Percentiles rank a stretch among this genome's conserved stretches.
These are phyloP conservation scores for Aegilops bicornis DNA, from an alignment of 176 grass and related monocot genomes.

Conservation along the genomic window DNA sequence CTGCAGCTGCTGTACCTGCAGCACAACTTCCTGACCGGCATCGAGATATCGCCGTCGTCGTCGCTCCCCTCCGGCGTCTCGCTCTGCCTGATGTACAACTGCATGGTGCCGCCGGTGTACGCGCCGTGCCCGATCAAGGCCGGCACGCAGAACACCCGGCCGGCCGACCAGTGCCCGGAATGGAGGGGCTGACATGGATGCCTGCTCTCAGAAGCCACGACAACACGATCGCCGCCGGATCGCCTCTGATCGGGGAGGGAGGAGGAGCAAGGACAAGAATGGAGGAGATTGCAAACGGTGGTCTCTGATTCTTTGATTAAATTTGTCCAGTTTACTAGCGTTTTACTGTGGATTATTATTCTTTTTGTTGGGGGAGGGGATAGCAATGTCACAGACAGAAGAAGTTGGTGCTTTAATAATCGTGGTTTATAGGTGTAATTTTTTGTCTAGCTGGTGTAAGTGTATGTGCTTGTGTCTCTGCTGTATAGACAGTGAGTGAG, in stretches of 20 bases:
- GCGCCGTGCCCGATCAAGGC: constrained; percentile 96
- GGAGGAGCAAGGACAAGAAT: neutral
- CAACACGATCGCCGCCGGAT: constrained; percentile 19
- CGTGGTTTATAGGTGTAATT: constrained; percentile 39
- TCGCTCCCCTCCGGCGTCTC: constrained; percentile 70
- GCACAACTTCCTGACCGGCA: constrained; percentile 92
- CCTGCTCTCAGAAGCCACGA: neutral
- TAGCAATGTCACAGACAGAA: constrained; percentile 30
- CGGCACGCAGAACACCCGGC: constrained; percentile 78
- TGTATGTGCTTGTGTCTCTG: constrained; percentile 44
- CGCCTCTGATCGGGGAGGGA: constrained; percentile 37
- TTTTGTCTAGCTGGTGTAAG: constrained; percentile 35
- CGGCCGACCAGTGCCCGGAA: constrained; percentile 87
- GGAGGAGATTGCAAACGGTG: constrained; percentile 28
- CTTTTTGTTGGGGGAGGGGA: constrained; percentile 37
- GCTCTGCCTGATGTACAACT: constrained; percentile 95
- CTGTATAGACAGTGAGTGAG: constrained; percentile 43
- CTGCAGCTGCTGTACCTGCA: constrained; percentile 92
- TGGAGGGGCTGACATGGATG: constrained; percentile 54
- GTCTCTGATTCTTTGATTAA: constrained; percentile 84
- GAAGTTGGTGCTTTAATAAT: constrained; percentile 43
- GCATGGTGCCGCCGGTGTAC: constrained; percentile 89
- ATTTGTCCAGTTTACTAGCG: constrained; percentile 57
- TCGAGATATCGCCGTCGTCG: constrained; percentile 76
- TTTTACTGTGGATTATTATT: constrained; percentile 28